Percentiles rank a stretch among this genome's conserved stretches.
These are phyloP conservation scores for Thymus mandschuricus DNA, from an alignment of 257 asterid genomes.

Conservation along the genomic window DNA sequence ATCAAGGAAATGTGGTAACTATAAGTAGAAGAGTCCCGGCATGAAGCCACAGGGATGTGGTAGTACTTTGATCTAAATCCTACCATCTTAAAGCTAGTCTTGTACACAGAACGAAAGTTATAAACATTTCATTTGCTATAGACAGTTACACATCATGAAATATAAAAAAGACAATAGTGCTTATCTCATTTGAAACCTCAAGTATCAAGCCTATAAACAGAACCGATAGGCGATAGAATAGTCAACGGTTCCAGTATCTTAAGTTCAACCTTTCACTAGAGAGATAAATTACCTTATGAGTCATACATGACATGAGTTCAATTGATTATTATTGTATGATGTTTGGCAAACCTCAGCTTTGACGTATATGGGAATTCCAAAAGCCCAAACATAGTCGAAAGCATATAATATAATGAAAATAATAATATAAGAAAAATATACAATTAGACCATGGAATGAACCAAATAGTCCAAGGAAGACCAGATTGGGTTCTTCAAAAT, in stretches of 20 bases:
- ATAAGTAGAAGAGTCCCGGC: constrained; percentile 11
- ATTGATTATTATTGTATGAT: background rate
- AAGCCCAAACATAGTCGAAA: background rate
- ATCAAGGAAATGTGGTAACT: background rate
- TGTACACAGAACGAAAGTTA: background rate
- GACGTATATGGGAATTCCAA: background rate
- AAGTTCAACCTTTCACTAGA: background rate
- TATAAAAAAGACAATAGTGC: background rate
- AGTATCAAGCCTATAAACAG: background rate
- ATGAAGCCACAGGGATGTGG: background rate
- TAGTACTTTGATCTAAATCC: background rate
- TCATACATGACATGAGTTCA: background rate
- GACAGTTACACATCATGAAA: background rate
- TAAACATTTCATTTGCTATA: constrained; percentile 1
- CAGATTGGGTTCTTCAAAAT: background rate
- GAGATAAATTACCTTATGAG: background rate
- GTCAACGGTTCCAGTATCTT: background rate
- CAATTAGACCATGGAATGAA: background rate
- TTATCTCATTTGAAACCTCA: background rate
- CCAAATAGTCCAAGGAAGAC: background rate
- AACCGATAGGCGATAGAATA: background rate
- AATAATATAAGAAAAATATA: background rate
- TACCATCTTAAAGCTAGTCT: constrained; percentile 9
- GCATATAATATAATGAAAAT: background rate
- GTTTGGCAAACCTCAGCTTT: background rate